These are phyloP conservation scores for Plasmopara viticola DNA, from an alignment of 352 stramenopile species.

Conservation along the genomic window DNA sequence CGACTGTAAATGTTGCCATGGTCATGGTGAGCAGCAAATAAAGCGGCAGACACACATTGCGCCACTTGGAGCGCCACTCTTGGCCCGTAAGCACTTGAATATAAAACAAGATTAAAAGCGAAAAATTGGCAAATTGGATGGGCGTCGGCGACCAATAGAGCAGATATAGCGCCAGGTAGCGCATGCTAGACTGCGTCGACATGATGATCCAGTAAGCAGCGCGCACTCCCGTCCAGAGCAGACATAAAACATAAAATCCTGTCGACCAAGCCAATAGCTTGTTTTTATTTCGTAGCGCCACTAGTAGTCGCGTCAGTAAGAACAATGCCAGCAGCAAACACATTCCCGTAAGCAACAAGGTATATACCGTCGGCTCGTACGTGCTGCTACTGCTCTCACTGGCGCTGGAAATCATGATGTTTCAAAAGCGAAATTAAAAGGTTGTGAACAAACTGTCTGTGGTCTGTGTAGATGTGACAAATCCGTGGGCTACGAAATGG, in stretches of 20 bases:
- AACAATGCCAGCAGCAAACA: constrained; percentile 71
- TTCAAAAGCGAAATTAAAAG: not conserved
- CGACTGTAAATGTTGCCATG: constrained; percentile 79
- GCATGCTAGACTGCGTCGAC: constrained; percentile 62
- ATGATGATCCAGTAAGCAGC: constrained; percentile 82
- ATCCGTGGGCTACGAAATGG: not conserved
- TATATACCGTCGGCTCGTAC: constrained; percentile 64
- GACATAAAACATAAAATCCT: constrained; percentile 71
- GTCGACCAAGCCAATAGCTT: constrained; percentile 81
- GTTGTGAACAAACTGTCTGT: constrained; percentile 2
- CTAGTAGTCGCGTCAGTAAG: constrained; percentile 55
- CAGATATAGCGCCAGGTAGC: constrained; percentile 79
- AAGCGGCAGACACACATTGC: constrained; percentile 75
- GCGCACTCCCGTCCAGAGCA: constrained; percentile 77
- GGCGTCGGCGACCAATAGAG: constrained; percentile 83
- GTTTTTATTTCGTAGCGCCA: constrained; percentile 71
- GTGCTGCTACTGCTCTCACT: constrained; percentile 27
- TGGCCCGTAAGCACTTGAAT: constrained; percentile 81
- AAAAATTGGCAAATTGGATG: constrained; percentile 87
- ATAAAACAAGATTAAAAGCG: constrained; percentile 84
- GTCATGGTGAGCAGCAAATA: constrained; percentile 76
- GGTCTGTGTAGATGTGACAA: constrained; percentile 3
- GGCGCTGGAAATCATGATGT: constrained; percentile 9
- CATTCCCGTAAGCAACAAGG: constrained; percentile 70
- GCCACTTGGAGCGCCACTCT: constrained; percentile 65